phyloP scores from a whole-genome alignment of 1,284 basidiomycete species.

The Apiotrichum siamense region DNA sequence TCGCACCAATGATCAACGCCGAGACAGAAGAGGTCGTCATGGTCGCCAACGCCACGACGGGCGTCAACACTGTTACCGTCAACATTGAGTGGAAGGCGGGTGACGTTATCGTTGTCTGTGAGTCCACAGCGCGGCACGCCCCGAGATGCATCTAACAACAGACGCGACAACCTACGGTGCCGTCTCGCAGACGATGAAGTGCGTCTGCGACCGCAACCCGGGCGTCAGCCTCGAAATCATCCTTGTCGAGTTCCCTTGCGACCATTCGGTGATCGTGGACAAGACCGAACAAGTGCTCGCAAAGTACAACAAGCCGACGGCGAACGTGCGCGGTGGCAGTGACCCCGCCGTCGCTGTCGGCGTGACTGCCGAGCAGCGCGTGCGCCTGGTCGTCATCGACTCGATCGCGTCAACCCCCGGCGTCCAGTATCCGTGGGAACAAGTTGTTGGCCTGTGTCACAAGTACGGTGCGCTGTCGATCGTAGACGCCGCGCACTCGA shows the following conservation, averaged over 20 bases:
- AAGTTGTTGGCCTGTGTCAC: conserved; percentile 63
- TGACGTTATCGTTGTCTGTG: conserved; percentile 54
- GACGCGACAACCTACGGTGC: conserved; percentile 65
- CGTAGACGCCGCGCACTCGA: conserved; percentile 77
- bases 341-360: conserved; percentile 25
- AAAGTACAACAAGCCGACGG: conserved; percentile 26
- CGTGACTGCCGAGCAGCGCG: conserved; percentile 26
- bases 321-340: background rate
- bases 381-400: conserved; percentile 68
- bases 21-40: conserved; percentile 60
- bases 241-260: conserved; percentile 58
- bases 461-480: conserved; percentile 63
- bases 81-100: conserved; percentile 57
- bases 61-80: conserved; percentile 59
- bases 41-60: conserved; percentile 60
- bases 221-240: conserved; percentile 55
- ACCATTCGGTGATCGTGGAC: conserved; percentile 57
- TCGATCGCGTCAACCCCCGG: conserved; percentile 64
- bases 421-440: conserved; percentile 69
- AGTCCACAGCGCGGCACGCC: conserved; percentile 18
- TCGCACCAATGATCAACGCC: conserved; percentile 60
- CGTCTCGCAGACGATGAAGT: conserved; percentile 56
- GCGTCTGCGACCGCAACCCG: conserved; percentile 57
- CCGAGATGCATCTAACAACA: conserved; percentile 31
- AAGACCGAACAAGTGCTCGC: conserved; percentile 52